Conservation (phyloP, 2,329 filamentous ascomycete species). For the Chaetomiaceae sp. region DNA sequence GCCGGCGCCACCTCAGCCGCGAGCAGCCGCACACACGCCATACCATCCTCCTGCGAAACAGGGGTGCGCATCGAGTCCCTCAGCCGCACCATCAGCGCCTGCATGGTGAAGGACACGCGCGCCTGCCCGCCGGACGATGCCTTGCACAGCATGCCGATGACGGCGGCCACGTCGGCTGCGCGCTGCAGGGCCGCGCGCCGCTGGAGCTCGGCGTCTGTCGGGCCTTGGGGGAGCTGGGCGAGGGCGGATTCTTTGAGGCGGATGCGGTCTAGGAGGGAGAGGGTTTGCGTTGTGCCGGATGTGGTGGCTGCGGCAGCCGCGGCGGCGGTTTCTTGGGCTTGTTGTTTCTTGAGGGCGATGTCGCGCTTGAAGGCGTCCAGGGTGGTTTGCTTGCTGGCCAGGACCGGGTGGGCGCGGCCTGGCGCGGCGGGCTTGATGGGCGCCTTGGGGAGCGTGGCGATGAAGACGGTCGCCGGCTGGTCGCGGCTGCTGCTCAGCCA, state of each 20-base stretch:
- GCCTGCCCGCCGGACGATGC: constrained; percentile 43
- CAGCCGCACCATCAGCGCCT: constrained; percentile 58
- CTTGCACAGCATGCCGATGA: constrained; percentile 61
- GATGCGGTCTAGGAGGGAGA: constrained; percentile 71
- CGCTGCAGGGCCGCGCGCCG: constrained; percentile 63
- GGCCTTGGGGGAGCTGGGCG: constrained; percentile 36
- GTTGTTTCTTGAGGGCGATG: constrained; percentile 46
- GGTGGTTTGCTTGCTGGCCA: constrained; percentile 45
- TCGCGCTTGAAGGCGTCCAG: constrained; percentile 64
- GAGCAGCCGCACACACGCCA: constrained; percentile 46
- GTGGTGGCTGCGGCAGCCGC: constrained; percentile 28
- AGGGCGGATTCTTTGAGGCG: constrained; percentile 62
- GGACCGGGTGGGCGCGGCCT: constrained; percentile 20
- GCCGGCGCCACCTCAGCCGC: constrained; percentile 52
- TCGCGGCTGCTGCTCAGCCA: constrained; percentile 35
- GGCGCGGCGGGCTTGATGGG: constrained; percentile 45
- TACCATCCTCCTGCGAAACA: constrained; percentile 49
- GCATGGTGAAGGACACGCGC: constrained; percentile 61
- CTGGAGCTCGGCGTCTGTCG: constrained; percentile 52
- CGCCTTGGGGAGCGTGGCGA: constrained; percentile 52
- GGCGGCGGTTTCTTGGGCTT: constrained; percentile 28
- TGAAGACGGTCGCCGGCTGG: constrained; percentile 42
- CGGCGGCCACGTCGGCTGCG: constrained; percentile 61
- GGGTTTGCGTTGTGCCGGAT: constrained; percentile 36
- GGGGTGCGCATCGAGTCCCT: constrained; percentile 60